Base-by-base conservation (phyloP, 306 rosid genomes). In the Quercus agrifolia region DNA sequence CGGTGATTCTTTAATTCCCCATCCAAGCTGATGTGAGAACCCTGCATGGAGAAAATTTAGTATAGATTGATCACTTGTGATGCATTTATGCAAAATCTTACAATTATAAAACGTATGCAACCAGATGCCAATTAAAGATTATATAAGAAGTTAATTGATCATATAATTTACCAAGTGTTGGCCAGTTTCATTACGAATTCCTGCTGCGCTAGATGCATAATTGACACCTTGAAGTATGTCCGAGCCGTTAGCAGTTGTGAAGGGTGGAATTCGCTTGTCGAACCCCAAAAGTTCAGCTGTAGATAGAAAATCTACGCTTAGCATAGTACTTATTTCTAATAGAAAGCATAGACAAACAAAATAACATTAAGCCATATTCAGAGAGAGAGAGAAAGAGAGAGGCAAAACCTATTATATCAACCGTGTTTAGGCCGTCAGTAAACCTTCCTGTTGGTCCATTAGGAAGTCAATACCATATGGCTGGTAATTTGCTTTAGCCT, bases 231-330 rank as follows among this genome's bases (percentile, higher is more conserved):
- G 2, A 15, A 80, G 54, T 63, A 88, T 84, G 23, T 81, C 73
- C 2, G 55, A 6, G 73, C 54, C 84, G 0, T 3, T 21, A 1
- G 80, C 77, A 70, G 77, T 80, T 64, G 81, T 77, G 74, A 75
- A 90, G 19, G 97, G 88, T 8, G 87, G 90, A 31, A 93, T 91
- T 52, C 23, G 85, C 19, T 30, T 1, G 3, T 80, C 77, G 31
- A 92, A 92, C 31, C 97, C 97, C 83, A 94, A 55, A 70, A 84
- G 84, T 56, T 90, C 79, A 80, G 91, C 98, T 94, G 90, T 46
- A 27, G 71, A 15, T 14, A 30, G 51, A 13, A 18, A 18, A 28
- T 30, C 15, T 63, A 27, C 70, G 14, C 15, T 30, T 5, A 6
- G 0, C 4, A 28, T 27, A 1, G 15, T 63, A 63, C 5, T 6